Conservation (phyloP, 768 basidiomycete species). For the Mycena alexandri region DNA sequence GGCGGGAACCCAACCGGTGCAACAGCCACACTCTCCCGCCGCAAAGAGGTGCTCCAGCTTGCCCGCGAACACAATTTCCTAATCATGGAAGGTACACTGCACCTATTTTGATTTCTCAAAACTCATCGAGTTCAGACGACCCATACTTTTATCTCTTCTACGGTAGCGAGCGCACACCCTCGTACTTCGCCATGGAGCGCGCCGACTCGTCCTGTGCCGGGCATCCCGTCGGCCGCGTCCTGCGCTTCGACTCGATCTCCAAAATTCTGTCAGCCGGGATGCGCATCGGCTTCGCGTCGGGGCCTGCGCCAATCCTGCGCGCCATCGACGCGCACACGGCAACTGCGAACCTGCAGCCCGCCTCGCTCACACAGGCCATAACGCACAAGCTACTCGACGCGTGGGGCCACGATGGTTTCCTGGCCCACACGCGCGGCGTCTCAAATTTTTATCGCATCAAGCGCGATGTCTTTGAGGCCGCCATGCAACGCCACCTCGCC, state of each 20-base stretch:
- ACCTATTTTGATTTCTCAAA: slow-evolving; percentile 3
- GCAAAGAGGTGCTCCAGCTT: slow-evolving; percentile 78
- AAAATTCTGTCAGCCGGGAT: slow-evolving; percentile 86
- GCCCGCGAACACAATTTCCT: slow-evolving; percentile 81
- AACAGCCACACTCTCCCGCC: slow-evolving; percentile 78
- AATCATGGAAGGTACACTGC: slow-evolving; percentile 81
- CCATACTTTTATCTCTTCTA: slow-evolving; percentile 87
- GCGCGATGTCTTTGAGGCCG: slow-evolving; percentile 82
- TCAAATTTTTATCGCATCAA: slow-evolving; percentile 81
- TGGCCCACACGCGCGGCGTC: slow-evolving; percentile 74
- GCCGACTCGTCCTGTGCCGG: slow-evolving; percentile 57
- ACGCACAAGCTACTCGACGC: slow-evolving; percentile 66
- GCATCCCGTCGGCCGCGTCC: slow-evolving; percentile 76
- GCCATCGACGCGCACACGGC: slow-evolving; percentile 73
- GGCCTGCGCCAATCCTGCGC: slow-evolving; percentile 74
- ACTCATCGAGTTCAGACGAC: slow-evolving; percentile 65
- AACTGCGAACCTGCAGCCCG: slow-evolving; percentile 75
- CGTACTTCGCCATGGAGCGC: slow-evolving; percentile 86
- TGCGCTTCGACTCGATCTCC: slow-evolving; percentile 92
- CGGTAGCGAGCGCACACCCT: slow-evolving; percentile 70
- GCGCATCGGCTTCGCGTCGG: slow-evolving; percentile 85
- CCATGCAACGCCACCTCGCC: slow-evolving; percentile 79
- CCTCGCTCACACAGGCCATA: slow-evolving; percentile 75
- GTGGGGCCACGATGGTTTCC: slow-evolving; percentile 86
- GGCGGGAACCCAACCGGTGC: slow-evolving; percentile 91